Conservation (phyloP, 2,329 filamentous ascomycete species). For the Neophaeococcomyces mojaviensis region DNA sequence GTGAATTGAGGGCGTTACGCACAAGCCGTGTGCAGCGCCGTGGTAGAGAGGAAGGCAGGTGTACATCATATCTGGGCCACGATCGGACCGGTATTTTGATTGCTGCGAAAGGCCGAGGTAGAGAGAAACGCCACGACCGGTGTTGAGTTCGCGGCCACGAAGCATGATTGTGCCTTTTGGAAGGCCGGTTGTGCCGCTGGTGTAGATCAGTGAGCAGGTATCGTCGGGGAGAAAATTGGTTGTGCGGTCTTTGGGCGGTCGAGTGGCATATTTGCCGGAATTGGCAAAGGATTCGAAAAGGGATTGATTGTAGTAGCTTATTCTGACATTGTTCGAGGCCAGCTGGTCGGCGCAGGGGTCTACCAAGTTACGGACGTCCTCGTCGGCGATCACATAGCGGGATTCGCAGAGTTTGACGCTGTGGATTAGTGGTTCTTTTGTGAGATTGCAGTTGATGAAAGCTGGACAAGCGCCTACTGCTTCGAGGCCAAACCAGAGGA, state of each 20-base stretch:
- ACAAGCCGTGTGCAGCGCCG: conserved; percentile 55
- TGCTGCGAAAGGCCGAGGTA: conserved; percentile 25
- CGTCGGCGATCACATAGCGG: conserved; percentile 52
- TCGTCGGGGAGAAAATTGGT: conserved; percentile 44
- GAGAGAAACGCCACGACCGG: conserved; percentile 26
- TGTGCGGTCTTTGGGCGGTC: conserved; percentile 50
- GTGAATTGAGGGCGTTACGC: conserved; percentile 43
- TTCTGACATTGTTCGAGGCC: conserved; percentile 45
- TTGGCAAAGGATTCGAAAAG: conserved; percentile 39
- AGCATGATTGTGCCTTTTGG: conserved; percentile 54
- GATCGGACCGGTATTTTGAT: conserved; percentile 11
- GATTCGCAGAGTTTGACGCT: conserved; percentile 54
- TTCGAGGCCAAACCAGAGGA: conserved; percentile 58
- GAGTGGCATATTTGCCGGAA: conserved; percentile 39
- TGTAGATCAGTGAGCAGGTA: conserved; percentile 64
- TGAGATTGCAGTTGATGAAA: conserved; percentile 59
- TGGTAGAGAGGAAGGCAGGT: conserved; percentile 73
- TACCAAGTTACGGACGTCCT: conserved; percentile 42
- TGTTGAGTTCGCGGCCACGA: conserved; percentile 23
- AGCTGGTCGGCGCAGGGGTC: conserved; percentile 43
- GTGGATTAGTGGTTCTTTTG: conserved; percentile 56
- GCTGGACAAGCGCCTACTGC: conserved; percentile 61
- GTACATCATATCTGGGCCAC: conserved; percentile 55
- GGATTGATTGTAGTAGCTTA: conserved; percentile 49
- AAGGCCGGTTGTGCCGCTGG: conserved; percentile 67